A percentile compares a stretch with the other conserved stretches of the same genome.
phyloP scores from a whole-genome alignment of 148 eudicot genomes.

The Arbutus unedo region DNA sequence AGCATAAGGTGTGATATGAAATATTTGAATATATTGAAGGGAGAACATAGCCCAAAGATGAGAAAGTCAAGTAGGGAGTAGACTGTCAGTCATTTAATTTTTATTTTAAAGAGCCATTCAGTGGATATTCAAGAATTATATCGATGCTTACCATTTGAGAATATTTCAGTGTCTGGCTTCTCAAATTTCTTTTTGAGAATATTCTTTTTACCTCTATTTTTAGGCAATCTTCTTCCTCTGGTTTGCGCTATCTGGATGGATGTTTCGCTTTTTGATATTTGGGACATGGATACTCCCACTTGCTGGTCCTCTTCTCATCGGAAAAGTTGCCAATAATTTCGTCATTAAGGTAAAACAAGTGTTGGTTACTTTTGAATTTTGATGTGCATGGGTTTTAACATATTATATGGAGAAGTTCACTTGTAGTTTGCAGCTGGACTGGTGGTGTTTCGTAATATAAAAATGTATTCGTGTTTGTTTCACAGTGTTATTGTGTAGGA shows the following conservation, averaged over 20 bases:
- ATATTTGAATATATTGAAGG: too few relatives aligned
- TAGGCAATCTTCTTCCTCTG: constrained; percentile 87
- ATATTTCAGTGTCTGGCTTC: not conserved
- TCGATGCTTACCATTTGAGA: not conserved
- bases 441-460: not conserved
- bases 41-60: not conserved
- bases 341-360: constrained; percentile 64
- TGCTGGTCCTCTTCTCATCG: constrained; percentile 82
- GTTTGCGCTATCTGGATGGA: constrained; percentile 97
- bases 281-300: constrained; percentile 81
- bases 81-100: not conserved
- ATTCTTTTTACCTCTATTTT: constrained; percentile 11
- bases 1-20: not conserved
- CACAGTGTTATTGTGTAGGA: not conserved
- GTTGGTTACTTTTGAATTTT: not conserved
- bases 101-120: not conserved
- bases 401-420: not conserved
- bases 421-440: not conserved
- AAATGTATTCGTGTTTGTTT: not conserved
- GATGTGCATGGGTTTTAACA: not conserved
- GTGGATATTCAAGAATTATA: not conserved
- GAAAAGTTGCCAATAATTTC: constrained; percentile 70
- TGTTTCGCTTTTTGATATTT: constrained; percentile 72
- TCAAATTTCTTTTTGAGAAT: constrained; percentile 13
- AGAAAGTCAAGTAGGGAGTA: not conserved